Conservation (phyloP, 495 filamentous ascomycete genomes). For the Xylaria acuta region DNA sequence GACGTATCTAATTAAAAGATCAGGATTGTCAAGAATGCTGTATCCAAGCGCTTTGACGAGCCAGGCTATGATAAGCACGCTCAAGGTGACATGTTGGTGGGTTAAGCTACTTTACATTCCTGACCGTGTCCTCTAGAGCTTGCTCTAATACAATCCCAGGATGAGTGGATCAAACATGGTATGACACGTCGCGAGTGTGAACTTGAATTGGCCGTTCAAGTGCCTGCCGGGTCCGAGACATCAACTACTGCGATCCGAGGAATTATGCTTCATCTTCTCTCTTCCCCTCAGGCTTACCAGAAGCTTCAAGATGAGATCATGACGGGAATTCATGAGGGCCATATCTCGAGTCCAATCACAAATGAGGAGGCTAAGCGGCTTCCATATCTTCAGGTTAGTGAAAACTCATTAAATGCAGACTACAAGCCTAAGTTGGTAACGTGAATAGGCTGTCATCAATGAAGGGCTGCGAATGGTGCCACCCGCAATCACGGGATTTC, state of each 20-base stretch:
- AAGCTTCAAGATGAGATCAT: slow-evolving; percentile 65
- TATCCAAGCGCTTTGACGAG: slow-evolving; percentile 42
- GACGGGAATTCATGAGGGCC: slow-evolving; percentile 38
- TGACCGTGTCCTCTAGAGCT: neutral
- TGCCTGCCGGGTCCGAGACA: slow-evolving; percentile 67
- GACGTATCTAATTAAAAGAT: slow-evolving; percentile 13
- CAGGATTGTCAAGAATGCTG: slow-evolving; percentile 41
- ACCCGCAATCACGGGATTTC: slow-evolving; percentile 42
- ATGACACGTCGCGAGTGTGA: slow-evolving; percentile 41
- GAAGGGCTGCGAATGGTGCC: slow-evolving; percentile 58
- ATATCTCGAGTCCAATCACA: slow-evolving; percentile 43
- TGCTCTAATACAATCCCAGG: slow-evolving; percentile 28
- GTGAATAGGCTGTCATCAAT: slow-evolving; percentile 53
- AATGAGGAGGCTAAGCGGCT: slow-evolving; percentile 48
- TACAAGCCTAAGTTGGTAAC: slow-evolving; percentile 27
- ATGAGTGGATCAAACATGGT: slow-evolving; percentile 44
- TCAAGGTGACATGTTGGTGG: slow-evolving; percentile 48
- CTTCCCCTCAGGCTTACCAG: slow-evolving; percentile 50
- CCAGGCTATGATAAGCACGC: slow-evolving; percentile 34
- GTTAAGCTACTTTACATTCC: slow-evolving; percentile 27
- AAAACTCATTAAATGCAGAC: slow-evolving; percentile 24
- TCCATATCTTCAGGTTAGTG: slow-evolving; percentile 46
- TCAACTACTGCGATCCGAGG: slow-evolving; percentile 63
- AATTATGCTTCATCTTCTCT: slow-evolving; percentile 58
- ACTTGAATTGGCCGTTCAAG: slow-evolving; percentile 40